These are phyloP conservation scores for Penicillium manginii DNA, from an alignment of 495 filamentous ascomycete species.

Conservation along the genomic window DNA sequence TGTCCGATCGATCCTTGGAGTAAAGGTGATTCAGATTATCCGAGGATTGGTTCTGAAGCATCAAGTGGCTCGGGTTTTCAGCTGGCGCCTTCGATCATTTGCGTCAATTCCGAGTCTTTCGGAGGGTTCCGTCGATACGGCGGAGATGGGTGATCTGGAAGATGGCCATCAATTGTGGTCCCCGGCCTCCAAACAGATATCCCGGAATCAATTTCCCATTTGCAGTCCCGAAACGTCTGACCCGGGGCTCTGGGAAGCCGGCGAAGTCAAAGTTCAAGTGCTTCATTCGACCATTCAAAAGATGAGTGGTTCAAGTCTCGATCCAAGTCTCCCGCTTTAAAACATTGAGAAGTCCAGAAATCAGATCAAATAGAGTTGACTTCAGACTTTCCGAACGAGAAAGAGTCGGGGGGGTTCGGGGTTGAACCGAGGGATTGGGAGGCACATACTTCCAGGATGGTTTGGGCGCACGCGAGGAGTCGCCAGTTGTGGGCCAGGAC, in stretches of 20 bases:
- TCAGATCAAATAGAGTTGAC: slow-evolving; percentile 1
- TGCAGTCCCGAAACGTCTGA: neutral
- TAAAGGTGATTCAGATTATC: slow-evolving; percentile 26
- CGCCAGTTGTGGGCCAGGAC: neutral
- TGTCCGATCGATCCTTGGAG: slow-evolving; percentile 22
- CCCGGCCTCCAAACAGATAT: slow-evolving; percentile 2
- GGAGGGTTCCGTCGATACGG: slow-evolving; percentile 1
- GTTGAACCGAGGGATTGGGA: neutral
- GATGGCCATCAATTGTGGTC: slow-evolving; percentile 14
- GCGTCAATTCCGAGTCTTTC: neutral
- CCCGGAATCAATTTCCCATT: neutral
- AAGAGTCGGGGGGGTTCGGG: slow-evolving; percentile 14
- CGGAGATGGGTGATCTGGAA: slow-evolving; percentile 16
- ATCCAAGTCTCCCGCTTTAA: slow-evolving; percentile 1
- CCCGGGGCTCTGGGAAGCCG: slow-evolving; percentile 1
- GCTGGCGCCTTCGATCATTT: slow-evolving; percentile 6
- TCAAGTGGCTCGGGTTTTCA: slow-evolving; percentile 18
- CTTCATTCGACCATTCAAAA: no score
- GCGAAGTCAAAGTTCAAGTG: slow-evolving; percentile 6
- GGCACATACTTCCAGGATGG: slow-evolving; percentile 10
- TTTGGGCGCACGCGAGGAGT: neutral
- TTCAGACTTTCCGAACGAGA: slow-evolving; percentile 24
- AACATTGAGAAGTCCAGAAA: neutral
- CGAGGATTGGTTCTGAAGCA: slow-evolving; percentile 20
- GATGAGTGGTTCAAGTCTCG: neutral